These are phyloP conservation scores for Claviceps capensis DNA, from an alignment of 2,329 filamentous ascomycete species.

Conservation along the genomic window DNA sequence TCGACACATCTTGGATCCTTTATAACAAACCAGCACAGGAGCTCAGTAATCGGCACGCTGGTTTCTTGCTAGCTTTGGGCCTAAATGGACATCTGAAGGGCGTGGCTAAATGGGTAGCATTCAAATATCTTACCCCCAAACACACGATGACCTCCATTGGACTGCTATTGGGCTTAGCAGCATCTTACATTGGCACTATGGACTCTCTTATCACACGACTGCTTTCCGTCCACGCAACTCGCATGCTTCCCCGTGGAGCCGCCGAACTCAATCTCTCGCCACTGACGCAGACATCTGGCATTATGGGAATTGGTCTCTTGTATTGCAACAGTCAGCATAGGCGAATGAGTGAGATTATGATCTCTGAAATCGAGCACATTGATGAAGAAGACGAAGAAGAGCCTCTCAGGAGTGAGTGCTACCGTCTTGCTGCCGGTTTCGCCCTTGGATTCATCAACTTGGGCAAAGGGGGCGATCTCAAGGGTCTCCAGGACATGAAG, in stretches of 20 bases:
- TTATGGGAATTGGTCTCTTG: slow-evolving; percentile 91
- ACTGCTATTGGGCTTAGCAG: slow-evolving; percentile 79
- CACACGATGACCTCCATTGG: slow-evolving; percentile 99
- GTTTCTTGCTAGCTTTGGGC: slow-evolving; percentile 79
- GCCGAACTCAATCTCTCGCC: slow-evolving; percentile 90
- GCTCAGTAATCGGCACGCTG: slow-evolving; percentile 89
- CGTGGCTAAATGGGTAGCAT: slow-evolving; percentile 94
- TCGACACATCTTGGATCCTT: slow-evolving; percentile 96
- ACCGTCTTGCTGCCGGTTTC: slow-evolving; percentile 85
- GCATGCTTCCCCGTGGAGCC: slow-evolving; percentile 83
- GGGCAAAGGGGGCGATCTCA: slow-evolving; percentile 75
- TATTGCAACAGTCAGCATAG: slow-evolving; percentile 95
- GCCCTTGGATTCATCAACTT: slow-evolving; percentile 90
- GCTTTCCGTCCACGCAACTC: slow-evolving; percentile 87
- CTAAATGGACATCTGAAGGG: slow-evolving; percentile 90
- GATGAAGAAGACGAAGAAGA: slow-evolving; percentile 73
- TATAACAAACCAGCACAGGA: slow-evolving; percentile 88
- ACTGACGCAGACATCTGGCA: slow-evolving; percentile 84
- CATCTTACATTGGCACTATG: slow-evolving; percentile 93
- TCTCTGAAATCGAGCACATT: slow-evolving; percentile 87
- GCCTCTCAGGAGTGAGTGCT: slow-evolving; percentile 82
- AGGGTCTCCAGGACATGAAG: slow-evolving; percentile 84
- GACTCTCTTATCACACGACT: slow-evolving; percentile 87
- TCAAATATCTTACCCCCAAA: slow-evolving; percentile 98
- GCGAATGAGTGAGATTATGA: slow-evolving; percentile 97